Percentiles rank a stretch among this genome's conserved stretches.
Evolutionary conservation across 805 yeast species (phyloP).

Genomic region (Yamadazyma akitaensis): DNA sequence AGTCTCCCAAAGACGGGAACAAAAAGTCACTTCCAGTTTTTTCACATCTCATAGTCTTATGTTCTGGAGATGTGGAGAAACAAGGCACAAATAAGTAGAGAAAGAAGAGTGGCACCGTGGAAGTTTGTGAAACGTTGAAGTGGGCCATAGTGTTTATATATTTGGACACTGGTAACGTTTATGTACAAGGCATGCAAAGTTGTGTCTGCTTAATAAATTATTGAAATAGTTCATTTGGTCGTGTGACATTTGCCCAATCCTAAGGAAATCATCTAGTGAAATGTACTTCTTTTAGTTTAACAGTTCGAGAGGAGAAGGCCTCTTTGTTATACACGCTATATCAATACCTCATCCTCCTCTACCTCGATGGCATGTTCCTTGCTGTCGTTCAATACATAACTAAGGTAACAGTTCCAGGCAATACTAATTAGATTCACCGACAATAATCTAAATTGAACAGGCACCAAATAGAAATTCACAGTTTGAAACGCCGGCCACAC

Average conservation of each 20-base stretch:
- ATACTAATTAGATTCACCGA: constrained; percentile 70
- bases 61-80: background rate
- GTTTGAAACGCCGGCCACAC: constrained; percentile 91
- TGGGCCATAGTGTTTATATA: no score
- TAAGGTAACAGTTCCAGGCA: constrained; percentile 80
- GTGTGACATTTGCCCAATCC: no score
- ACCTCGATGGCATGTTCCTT: background rate
- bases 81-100: background rate
- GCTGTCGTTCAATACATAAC: constrained; percentile 39
- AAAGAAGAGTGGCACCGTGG: background rate
- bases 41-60: no score
- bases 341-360: background rate
- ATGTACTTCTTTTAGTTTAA: no score
- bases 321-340: background rate
- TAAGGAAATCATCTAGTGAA: no score
- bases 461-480: constrained; percentile 71
- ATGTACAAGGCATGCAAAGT: no score
- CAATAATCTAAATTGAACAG: constrained; percentile 64
- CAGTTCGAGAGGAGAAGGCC: background rate
- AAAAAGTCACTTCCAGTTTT: background rate
- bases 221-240: no score
- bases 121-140: background rate
- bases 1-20: no score
- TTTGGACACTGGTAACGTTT: no score
- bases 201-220: no score